Evolutionary conservation across 495 filamentous ascomycete species (phyloP).

Genomic region (Parathielavia appendiculata): DNA sequence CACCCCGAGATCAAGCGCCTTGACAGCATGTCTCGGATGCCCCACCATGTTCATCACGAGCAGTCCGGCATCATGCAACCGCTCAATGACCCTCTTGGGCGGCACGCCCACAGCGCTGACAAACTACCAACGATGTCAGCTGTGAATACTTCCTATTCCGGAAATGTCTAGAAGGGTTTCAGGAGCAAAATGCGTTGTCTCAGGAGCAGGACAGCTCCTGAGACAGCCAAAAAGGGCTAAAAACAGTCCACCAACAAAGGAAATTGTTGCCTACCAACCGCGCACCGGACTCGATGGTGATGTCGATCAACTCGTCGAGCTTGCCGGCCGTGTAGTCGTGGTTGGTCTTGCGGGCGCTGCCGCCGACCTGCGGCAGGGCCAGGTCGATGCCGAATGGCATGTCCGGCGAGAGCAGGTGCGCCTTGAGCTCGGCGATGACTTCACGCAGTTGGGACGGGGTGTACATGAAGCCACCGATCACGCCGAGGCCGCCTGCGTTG

Average conservation of each 20-base stretch:
- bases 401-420: slow-evolving; percentile 52
- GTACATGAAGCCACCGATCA: slow-evolving; percentile 81
- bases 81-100: slow-evolving; percentile 59
- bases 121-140: no score
- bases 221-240: no score
- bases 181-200: no score
- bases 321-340: slow-evolving; percentile 86
- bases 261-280: no score
- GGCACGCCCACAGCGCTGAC: slow-evolving; percentile 81
- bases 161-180: no score
- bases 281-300: slow-evolving; percentile 71
- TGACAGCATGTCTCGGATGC: slow-evolving; percentile 76
- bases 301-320: slow-evolving; percentile 75
- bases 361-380: slow-evolving; percentile 78
- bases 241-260: no score
- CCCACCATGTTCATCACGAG: slow-evolving; percentile 96
- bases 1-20: slow-evolving; percentile 73
- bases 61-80: slow-evolving; percentile 68
- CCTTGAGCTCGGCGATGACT: slow-evolving; percentile 79
- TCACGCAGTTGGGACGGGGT: slow-evolving; percentile 69
- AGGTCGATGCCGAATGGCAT: slow-evolving; percentile 86
- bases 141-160: no score
- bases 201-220: no score
- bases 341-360: slow-evolving; percentile 74
- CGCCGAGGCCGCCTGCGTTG: slow-evolving; percentile 82